Base-by-base conservation (phyloP, 768 basidiomycete species). In the Rhizopogon sp. region DNA sequence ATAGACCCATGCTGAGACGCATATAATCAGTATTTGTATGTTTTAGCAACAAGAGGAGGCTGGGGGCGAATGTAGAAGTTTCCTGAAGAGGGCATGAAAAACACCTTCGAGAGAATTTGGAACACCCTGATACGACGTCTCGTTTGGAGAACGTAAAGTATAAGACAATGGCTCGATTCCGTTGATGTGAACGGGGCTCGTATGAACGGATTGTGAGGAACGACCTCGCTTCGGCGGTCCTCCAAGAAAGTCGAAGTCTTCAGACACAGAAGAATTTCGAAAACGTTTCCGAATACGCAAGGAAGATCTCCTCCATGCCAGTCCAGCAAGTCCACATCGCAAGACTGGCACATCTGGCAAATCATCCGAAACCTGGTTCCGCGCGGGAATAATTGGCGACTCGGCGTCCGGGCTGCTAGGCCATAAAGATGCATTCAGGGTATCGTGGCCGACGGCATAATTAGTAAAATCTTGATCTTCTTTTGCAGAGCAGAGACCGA, bases 1-100 rank as follows among this genome's bases (percentile, higher is more conserved):
- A 52, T 74, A 76, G 2, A 76, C 65, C 51, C 72, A 70, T 52
- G 74, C 79, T 80, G 50, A 20, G 20, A 37, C 9, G 50, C 54
- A 55, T 54, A 55, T 25, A 61, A 40, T 47, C n/a, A 49, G 54
- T 41, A 52, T 51, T 52, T 55, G 49, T 6, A n/a, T 25, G 28
- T 22, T 10, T 42, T 37, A 22, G 31, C 3, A 14, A 20, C 33
- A 5, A 17, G 28, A 33, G 11, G 42, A 43, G 33, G 46, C 31
- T 16, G 47, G 33, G 33, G 22, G 33, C 7, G 14, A 37, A 49
- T 14, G 5, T 37, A 20, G 14, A 49, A 1, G 14, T 35, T 35
- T 49, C 20, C 33, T 22, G 14, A 37, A 49, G 20, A 35, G 14
- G 4, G 22, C 14, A 37, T 9, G 5, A 22, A 35, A 20, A 35